Evolutionary conservation across 106 monocot species (phyloP), one percentile per base, ranked within the genome.

Genomic region (Platanthera zijinensis): DNA sequence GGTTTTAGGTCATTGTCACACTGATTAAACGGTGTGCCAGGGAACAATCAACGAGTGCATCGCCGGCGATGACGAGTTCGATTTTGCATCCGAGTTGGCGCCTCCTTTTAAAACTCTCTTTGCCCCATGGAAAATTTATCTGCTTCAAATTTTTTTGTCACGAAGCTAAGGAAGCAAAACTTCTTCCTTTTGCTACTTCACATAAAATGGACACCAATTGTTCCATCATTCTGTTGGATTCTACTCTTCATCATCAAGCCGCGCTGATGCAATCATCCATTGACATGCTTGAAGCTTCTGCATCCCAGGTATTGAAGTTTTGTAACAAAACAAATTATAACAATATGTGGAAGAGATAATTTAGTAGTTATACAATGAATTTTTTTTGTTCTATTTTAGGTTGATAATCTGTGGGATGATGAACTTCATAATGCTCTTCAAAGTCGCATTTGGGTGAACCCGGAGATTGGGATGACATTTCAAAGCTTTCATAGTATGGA

Each of bases 361-460:
- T 51, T 72, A 13, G 0, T 50, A 62, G 28, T 3, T 5, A 50
- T 18, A 19, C 10, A 4, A 12, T 54, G 7, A 49, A 72, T 19
- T 30, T 51, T 48, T 52, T 15, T 0, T 12, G 17, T 4, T 61
- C 10, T 18, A 15, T 21, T 78, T 84, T 80, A 86, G 90, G 50
- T 80, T 50, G 86, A 78, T 50, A 76, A 62, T 53, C 77, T 86
- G 52, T 86, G 84, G 86, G 86, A 81, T 72, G 86, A 90, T 86
- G 86, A 86, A n/a, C n/a, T n/a, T n/a, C n/a, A n/a, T n/a, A 84
- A 86, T 76, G 80, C 86, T 72, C 77, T 86, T 59, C 86, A 90
- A 73, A 84, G 82, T 79, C 69, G 82, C 14, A 76, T 84, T 79
- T 77, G 57, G 18, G 86, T 80, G 82, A 86, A 57, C 48, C 82